Evolutionary conservation across 352 stramenopile genomes (phyloP), one percentile per base, ranked within the genome.

Genomic region (Pythium sp.): DNA sequence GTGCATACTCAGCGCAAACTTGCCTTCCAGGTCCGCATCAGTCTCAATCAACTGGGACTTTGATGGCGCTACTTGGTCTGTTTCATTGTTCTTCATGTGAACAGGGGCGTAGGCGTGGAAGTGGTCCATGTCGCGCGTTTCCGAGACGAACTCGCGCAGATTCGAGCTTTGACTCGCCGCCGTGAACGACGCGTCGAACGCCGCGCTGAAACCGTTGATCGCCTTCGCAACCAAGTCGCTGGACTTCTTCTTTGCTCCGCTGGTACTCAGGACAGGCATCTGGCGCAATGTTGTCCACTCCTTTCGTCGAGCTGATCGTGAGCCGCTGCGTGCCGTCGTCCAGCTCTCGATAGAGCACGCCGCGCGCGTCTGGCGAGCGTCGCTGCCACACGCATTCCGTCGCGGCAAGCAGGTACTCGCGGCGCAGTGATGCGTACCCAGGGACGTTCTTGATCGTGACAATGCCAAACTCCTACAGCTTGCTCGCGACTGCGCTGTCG

Each of bases 51-150:
- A 7, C 3, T 34, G 5, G 12, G 11, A 15, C 5, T 38, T 15
- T 3, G 7, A 26, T 20, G 1, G 0, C 3, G 12, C 3, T 3
- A 4, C 14, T 30, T 34, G 18, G 0, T 12, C 0, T 18, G 36
- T 20, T 32, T 18, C 14, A 32, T 32, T 32, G 4, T 55, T 38
- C 5, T 15, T 15, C 14, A 18, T 24, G 9, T 49, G 46, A 4
- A 57, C 57, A 1, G 69, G 69, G 0, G 71, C 32, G 53, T 74
- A 74, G 18, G 69, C 64, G 58, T 74, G 69, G 53, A 74, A 74
- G 36, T 74, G 69, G 20, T 74, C 64, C 64, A 74, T 74, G 20
- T 64, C 55, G 1, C 57, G 49, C 7, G 64, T 64, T 3, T 53
- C 26, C 20, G 51, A 22, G 9, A 74, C 58, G 43, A 74, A 34